Evolutionary conservation across 2,329 filamentous ascomycete species (phyloP).

Genomic region (Cordyceps cateniannulata): DNA sequence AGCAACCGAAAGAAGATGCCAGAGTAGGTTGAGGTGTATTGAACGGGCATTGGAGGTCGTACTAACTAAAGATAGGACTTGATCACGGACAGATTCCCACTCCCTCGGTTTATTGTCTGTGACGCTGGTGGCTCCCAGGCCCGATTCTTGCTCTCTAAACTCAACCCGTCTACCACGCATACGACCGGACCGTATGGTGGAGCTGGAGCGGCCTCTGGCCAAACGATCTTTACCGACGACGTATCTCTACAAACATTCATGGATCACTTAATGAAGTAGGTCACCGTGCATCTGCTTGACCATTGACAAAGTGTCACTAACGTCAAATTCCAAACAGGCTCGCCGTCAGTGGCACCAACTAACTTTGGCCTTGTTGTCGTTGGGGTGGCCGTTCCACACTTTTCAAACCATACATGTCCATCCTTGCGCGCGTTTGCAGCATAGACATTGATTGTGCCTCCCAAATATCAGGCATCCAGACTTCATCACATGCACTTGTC

Average conservation of each 20-base stretch:
- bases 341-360: constrained; percentile 59
- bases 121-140: constrained; percentile 98
- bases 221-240: constrained; percentile 98
- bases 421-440: background rate
- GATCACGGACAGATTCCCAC: constrained; percentile 94
- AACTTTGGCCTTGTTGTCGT: background rate
- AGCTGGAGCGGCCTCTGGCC: constrained; percentile 75
- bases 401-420: too few relatives aligned
- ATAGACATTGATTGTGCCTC: background rate
- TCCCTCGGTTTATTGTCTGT: constrained; percentile 96
- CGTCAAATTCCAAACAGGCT: constrained; percentile 31
- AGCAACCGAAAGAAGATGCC: constrained; percentile 94
- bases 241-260: constrained; percentile 98
- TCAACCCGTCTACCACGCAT: constrained; percentile 96
- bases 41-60: background rate
- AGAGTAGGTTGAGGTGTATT: constrained; percentile 54
- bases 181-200: constrained; percentile 89
- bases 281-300: constrained; percentile 18
- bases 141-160: constrained; percentile 91
- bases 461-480: background rate
- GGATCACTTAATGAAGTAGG: constrained; percentile 99
- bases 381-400: background rate
- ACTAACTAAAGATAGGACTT: constrained; percentile 59
- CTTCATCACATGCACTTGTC: background rate
- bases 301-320: constrained; percentile 13